These are phyloP conservation scores for Diaporthe australafricana DNA, from an alignment of 2,329 filamentous ascomycete species.

Conservation along the genomic window DNA sequence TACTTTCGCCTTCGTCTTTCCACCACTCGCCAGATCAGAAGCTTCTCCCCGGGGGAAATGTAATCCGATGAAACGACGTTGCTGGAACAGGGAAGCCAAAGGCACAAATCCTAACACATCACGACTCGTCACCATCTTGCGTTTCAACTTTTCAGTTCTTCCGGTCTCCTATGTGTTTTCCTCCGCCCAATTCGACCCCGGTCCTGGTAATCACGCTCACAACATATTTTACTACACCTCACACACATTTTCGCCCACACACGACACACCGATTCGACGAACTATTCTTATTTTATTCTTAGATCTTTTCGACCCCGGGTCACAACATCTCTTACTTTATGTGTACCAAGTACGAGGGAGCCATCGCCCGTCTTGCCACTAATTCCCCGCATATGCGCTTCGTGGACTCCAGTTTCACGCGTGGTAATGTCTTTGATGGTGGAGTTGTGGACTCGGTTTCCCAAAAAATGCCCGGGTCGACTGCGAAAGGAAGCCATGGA, in stretches of 20 bases:
- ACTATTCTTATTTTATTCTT: slow-evolving; percentile 17
- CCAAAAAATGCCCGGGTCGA: no score
- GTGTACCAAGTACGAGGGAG: neutral
- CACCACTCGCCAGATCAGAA: neutral
- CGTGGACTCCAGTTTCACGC: neutral
- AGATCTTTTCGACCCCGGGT: neutral
- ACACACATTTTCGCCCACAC: neutral
- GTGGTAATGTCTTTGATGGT: neutral
- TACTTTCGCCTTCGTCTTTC: no score
- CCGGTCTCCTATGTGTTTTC: neutral
- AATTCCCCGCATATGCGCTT: neutral
- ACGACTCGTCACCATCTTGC: neutral
- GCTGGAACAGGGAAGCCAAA: neutral
- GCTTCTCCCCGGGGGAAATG: no score
- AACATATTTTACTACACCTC: slow-evolving; percentile 23
- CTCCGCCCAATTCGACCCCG: neutral
- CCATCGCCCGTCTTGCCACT: neutral
- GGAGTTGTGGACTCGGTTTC: neutral
- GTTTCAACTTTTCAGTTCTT: neutral
- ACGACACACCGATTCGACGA: neutral
- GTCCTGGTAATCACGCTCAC: neutral
- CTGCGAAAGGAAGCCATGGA: neutral
- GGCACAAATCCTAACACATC: neutral
- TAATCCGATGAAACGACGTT: neutral
- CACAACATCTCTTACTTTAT: slow-evolving; percentile 9